These are phyloP conservation scores for Scolecobasidium constrictum DNA, from an alignment of 2,329 filamentous ascomycete genomes.

Conservation along the genomic window DNA sequence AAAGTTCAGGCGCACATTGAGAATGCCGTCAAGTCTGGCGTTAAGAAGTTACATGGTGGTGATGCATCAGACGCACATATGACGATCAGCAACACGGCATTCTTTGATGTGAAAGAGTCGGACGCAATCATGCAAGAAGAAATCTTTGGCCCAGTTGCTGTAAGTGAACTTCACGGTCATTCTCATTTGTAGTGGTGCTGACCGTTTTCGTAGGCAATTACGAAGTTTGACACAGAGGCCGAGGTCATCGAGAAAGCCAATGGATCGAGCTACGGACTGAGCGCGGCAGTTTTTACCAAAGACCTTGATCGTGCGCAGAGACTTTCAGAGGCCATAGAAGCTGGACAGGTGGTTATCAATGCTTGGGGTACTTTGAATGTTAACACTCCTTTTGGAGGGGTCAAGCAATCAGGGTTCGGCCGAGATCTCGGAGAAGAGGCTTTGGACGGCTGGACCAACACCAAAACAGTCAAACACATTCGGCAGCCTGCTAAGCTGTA, in stretches of 20 bases:
- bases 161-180: constrained; percentile 17
- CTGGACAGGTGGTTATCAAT: neutral
- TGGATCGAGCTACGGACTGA: neutral
- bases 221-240: constrained; percentile 18
- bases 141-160: constrained; percentile 17
- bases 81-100: neutral
- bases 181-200: too few relatives aligned
- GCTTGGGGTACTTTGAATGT: constrained; percentile 4
- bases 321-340: neutral
- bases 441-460: constrained; percentile 21
- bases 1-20: constrained; percentile 19
- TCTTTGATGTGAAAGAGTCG: constrained; percentile 15
- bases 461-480: constrained; percentile 37
- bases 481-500: too few relatives aligned
- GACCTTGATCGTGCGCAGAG: neutral
- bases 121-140: constrained; percentile 15
- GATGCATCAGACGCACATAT: constrained; percentile 2
- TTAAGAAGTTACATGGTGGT: constrained; percentile 11
- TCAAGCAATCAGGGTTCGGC: constrained; percentile 20
- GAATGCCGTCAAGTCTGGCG: constrained; percentile 11
- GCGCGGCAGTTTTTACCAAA: neutral
- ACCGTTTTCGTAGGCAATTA: too few relatives aligned
- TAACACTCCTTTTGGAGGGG: constrained; percentile 20
- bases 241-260: neutral
- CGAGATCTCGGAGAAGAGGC: constrained; percentile 19